Conservation (phyloP, 2,329 filamentous ascomycete genomes). For the Spiromastix sp. region DNA sequence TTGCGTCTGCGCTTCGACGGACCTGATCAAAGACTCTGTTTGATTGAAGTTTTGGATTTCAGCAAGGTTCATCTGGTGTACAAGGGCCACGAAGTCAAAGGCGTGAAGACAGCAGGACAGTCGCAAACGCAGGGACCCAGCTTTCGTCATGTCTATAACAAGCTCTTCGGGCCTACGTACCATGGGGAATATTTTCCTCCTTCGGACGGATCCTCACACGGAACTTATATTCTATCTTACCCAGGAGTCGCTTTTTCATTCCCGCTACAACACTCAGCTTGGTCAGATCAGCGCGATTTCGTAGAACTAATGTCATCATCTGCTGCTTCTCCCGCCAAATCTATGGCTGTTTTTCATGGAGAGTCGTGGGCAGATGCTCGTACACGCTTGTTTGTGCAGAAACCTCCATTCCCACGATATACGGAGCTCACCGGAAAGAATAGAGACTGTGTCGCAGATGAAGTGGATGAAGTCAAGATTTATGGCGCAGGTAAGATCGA, state of each 20-base stretch:
- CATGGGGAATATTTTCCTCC: conserved; percentile 82
- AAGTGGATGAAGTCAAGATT: conserved; percentile 71
- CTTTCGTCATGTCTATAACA: conserved; percentile 84
- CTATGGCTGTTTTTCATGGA: conserved; percentile 86
- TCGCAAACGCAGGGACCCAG: conserved; percentile 48
- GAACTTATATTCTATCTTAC: conserved; percentile 85
- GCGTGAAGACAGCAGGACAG: conserved; percentile 24
- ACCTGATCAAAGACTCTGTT: conserved; percentile 75
- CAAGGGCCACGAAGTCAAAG: conserved; percentile 67
- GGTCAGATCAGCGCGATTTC: conserved; percentile 65
- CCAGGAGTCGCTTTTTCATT: conserved; percentile 92
- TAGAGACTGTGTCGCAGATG: conserved; percentile 74
- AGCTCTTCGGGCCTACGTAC: conserved; percentile 87
- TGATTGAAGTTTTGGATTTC: conserved; percentile 89
- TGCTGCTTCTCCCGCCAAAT: conserved; percentile 63
- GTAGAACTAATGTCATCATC: conserved; percentile 75
- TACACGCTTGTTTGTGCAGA: conserved; percentile 62
- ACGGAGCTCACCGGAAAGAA: conserved; percentile 58
- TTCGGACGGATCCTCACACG: conserved; percentile 42
- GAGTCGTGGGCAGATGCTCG: conserved; percentile 83
- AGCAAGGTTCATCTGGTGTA: conserved; percentile 74
- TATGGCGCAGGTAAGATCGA: conserved; percentile 71
- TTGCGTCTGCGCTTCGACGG: conserved; percentile 88
- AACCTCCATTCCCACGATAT: conserved; percentile 63
- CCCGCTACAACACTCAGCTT: conserved; percentile 61